Evolutionary conservation across 2,329 filamentous ascomycete genomes (phyloP).

Genomic region (Cercospora janseana): DNA sequence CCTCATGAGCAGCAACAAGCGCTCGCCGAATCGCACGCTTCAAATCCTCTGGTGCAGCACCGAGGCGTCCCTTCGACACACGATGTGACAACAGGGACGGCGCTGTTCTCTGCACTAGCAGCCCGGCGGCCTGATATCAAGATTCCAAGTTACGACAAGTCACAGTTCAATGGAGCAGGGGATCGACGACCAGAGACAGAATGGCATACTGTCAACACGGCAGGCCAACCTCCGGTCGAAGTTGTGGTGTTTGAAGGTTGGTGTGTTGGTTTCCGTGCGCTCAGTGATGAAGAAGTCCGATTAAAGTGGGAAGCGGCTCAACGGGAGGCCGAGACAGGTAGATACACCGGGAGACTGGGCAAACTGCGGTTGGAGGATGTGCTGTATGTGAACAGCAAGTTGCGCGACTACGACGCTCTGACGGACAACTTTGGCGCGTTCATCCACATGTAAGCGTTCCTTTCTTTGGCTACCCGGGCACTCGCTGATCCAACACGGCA

Average conservation of each 20-base stretch:
- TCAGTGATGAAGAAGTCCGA: slow-evolving; percentile 56
- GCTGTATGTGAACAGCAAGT: slow-evolving; percentile 57
- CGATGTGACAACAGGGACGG: slow-evolving; percentile 63
- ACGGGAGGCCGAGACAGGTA: slow-evolving; percentile 47
- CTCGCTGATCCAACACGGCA: slow-evolving; percentile 26
- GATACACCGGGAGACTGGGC: slow-evolving; percentile 53
- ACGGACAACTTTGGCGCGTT: slow-evolving; percentile 62
- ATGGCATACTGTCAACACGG: slow-evolving; percentile 61
- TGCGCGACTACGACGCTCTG: slow-evolving; percentile 59
- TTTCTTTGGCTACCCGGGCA: not conserved
- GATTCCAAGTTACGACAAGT: slow-evolving; percentile 83
- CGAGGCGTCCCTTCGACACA: slow-evolving; percentile 83
- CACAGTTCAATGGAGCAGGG: slow-evolving; percentile 69
- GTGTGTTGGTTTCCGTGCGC: slow-evolving; percentile 78
- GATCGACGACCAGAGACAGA: slow-evolving; percentile 64
- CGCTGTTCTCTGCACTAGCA: slow-evolving; percentile 62
- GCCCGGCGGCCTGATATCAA: slow-evolving; percentile 51
- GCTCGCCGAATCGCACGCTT: slow-evolving; percentile 63
- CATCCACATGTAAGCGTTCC: slow-evolving; percentile 58
- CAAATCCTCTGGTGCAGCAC: slow-evolving; percentile 75
- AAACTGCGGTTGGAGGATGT: slow-evolving; percentile 57
- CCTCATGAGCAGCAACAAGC: slow-evolving; percentile 65
- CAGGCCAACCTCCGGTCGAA: slow-evolving; percentile 49
- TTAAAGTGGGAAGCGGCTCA: slow-evolving; percentile 54
- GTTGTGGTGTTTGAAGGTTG: slow-evolving; percentile 86